Evolutionary conservation across 805 yeast species (phyloP), one percentile per base, ranked within the genome.

Genomic region (Teunomyces kruisii): DNA sequence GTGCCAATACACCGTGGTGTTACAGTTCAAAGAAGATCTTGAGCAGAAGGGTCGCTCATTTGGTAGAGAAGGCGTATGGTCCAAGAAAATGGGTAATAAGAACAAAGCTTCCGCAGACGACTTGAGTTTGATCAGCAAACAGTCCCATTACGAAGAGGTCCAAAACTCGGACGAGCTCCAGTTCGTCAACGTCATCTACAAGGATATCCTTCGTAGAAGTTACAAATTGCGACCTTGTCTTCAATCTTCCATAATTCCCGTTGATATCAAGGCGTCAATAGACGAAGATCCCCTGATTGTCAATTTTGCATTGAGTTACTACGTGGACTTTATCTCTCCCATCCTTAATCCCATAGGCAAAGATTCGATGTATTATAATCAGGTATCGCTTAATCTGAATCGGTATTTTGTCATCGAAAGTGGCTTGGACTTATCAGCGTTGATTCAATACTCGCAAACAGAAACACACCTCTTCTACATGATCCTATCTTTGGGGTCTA

Each of bases 31-130:
- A 26, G 65, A 62, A 37, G 67, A 62, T 43, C 50, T 56, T 35
- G 63, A 58, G 31, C 42, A 44, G 3, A 49, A 46, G 39, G 67
- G 67, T 12, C 54, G 55, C 16, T 41, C 47, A 13, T 62, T 62
- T 42, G 67, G 67, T 1, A 42, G 67, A 19, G 65, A 62, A 46
- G 65, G 67, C 4, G 59, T 59, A 1, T 57, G 63, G 63, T 46
- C 50, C 6, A 60, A 58, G 42, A 45, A 37, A 14, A 37, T 48
- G 7, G 24, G 29, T 14, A 44, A 42, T 3, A 27, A 22, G n/a
- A 17, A 26, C 14, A n/a, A 13, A 5, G 16, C 22, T 3, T 12
- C 22, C 0, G 26, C 51, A 3, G 44, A 46, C 1, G 50, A 53
- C 9, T 46, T 56, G 35, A 48, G 50, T 10, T 13, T 30, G 27